Evolutionary conservation across 2,329 filamentous ascomycete species (phyloP).

Genomic region (Fonsecaea multimorphosa): DNA sequence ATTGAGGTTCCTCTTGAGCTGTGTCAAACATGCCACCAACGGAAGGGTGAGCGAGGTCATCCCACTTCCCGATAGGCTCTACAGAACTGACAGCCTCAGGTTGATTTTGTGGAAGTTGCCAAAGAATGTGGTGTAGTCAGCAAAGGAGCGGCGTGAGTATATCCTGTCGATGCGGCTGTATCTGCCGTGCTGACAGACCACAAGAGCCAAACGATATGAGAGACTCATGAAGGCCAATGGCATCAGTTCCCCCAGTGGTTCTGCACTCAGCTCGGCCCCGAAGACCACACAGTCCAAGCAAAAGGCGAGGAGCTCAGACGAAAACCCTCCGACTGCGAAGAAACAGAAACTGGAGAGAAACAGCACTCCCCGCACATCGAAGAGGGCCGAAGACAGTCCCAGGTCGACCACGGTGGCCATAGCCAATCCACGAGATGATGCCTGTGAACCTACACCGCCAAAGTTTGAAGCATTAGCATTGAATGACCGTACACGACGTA

Average conservation of each 20-base stretch:
- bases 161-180: neutral
- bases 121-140: conserved; percentile 66
- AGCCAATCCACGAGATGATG: neutral
- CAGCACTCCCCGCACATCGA: neutral
- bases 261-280: neutral
- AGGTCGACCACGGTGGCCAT: conserved; percentile 6
- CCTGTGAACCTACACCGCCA: neutral
- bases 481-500: neutral
- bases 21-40: conserved; percentile 65
- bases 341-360: conserved; percentile 21
- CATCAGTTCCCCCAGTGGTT: conserved; percentile 44
- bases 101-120: conserved; percentile 70
- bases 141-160: conserved; percentile 72
- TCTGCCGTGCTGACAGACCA: conserved; percentile 13
- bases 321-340: conserved; percentile 13
- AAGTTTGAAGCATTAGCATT: conserved; percentile 12
- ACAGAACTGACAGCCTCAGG: conserved; percentile 51
- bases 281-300: conserved; percentile 14
- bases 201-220: conserved; percentile 71
- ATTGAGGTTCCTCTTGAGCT: conserved; percentile 69
- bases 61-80: neutral
- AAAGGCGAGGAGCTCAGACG: conserved; percentile 10
- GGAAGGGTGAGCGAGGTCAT: conserved; percentile 60
- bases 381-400: neutral
- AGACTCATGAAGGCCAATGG: conserved; percentile 67